Evolutionary conservation across 164 flowering plant genomes (phyloP).

Genomic region (Nelumbo lutea): DNA sequence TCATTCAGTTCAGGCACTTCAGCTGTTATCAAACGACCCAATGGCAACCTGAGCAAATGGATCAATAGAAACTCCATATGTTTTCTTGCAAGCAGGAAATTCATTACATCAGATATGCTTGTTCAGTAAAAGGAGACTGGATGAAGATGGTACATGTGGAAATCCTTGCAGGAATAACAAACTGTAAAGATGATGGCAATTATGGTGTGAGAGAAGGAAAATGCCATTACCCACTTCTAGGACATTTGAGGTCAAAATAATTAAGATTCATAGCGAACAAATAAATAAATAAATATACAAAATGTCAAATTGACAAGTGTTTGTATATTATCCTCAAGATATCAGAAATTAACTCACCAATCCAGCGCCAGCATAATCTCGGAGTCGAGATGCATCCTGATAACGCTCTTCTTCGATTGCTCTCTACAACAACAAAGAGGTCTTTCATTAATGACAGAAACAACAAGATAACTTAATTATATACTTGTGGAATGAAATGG

Average conservation of each 20-base stretch:
- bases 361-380: conserved; percentile 91
- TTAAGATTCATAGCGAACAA: no score
- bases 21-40: no score
- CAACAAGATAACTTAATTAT: not conserved
- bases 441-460: not conserved
- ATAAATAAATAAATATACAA: not conserved
- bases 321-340: not conserved
- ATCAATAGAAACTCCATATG: no score
- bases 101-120: no score
- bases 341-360: conserved; percentile 52
- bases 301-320: not conserved
- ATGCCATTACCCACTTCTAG: no score
- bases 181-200: not conserved
- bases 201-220: not conserved
- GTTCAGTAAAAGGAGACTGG: no score
- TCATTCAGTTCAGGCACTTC: no score
- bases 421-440: conserved; percentile 46
- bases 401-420: conserved; percentile 75
- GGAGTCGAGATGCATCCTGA: conserved; percentile 61
- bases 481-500: not conserved
- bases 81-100: no score
- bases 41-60: no score
- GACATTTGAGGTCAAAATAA: no score
- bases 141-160: not conserved
- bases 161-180: not conserved